Base-by-base conservation (phyloP, 345 rosid species). In the Erucastrum elatum region DNA sequence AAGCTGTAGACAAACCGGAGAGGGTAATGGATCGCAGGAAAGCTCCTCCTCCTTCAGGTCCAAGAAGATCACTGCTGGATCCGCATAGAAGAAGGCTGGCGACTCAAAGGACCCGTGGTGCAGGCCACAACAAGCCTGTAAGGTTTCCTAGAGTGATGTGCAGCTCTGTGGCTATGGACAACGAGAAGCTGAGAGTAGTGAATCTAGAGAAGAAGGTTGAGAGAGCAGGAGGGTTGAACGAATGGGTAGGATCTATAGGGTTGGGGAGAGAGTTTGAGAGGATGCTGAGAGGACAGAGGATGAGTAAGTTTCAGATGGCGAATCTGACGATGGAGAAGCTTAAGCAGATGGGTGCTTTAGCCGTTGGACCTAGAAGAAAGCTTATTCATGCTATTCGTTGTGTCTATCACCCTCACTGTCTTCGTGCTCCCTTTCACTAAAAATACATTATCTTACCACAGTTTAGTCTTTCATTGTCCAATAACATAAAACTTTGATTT, bases 291-390 rank as follows among this genome's bases (percentile, higher is more conserved):
- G 85, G 85, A 15, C 90, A 84, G 81, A 83, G 85, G 46, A 62
- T 91, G 74, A 83, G 68, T 33, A 88, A 93, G 76, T 91, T 88
- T 83, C 93, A 90, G 81, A 71, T 95, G 84, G 94, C 90, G 74
- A 89, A 85, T 80, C 75, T 95, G 72, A 91, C 89, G 49, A 95
- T 93, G 99, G 84, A 90, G 86, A 93, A 95, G 87, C 94, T 95
- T 9, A 95, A 93, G 81, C 92, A 93, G 37, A 95, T 95, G 99
- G 99, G 99, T 70, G 94, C 91, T 12, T 79, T 85, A 72, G 97
- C 97, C 1, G 97, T 95, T 13, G 98, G 98, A 4, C 98, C 98
- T 0, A 87, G 98, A 81, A 89, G 99, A 81, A 95, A 95, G 83
- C 82, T 95, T 81, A 89, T 95, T 84, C 99, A 95, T 66, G 98